phyloP scores from a whole-genome alignment of 2,329 filamentous ascomycete genomes.

The Alternaria sp. region DNA sequence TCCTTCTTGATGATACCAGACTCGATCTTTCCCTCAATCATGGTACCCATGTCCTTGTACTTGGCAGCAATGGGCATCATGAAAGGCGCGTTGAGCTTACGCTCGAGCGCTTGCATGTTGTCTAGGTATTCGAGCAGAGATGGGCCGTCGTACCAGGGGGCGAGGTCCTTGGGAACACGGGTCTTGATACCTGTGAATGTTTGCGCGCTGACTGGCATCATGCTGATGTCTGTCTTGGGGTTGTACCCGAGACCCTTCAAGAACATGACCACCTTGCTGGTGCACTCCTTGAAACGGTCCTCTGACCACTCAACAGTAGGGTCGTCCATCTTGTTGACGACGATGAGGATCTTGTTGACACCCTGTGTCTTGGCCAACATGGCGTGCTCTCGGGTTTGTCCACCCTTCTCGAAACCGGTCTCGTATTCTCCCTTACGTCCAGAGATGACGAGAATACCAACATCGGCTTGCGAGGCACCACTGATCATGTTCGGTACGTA shows the following conservation, averaged over 20 bases:
- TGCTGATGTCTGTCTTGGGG: conserved; percentile 88
- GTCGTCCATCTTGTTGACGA: conserved; percentile 97
- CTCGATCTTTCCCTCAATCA: conserved; percentile 97
- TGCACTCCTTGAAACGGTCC: conserved; percentile 91
- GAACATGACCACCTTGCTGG: conserved; percentile 83
- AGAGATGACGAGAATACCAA: conserved; percentile 94
- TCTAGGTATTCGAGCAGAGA: conserved; percentile 96
- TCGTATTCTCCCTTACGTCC: conserved; percentile 98
- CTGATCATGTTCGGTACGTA: conserved; percentile 99
- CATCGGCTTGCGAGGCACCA: conserved; percentile 67
- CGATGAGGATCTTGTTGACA: conserved; percentile 94
- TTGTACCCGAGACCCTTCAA: conserved; percentile 94
- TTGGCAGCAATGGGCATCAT: conserved; percentile 99
- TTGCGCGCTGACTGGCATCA: conserved; percentile 96
- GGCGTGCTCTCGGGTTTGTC: conserved; percentile 96
- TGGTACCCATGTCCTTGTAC: conserved; percentile 96
- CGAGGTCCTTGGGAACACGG: conserved; percentile 73
- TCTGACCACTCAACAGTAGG: conserved; percentile 95
- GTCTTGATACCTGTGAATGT: conserved; percentile 86
- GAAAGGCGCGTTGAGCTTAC: conserved; percentile 96
- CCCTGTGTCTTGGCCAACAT: conserved; percentile 98
- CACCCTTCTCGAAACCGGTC: conserved; percentile 95
- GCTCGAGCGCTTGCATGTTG: conserved; percentile 87
- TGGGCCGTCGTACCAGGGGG: conserved; percentile 86
- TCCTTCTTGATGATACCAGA: conserved; percentile 57